Evolutionary conservation across 768 basidiomycete species (phyloP), one percentile per base, ranked within the genome.

Genomic region (Peribolospora baueri): DNA sequence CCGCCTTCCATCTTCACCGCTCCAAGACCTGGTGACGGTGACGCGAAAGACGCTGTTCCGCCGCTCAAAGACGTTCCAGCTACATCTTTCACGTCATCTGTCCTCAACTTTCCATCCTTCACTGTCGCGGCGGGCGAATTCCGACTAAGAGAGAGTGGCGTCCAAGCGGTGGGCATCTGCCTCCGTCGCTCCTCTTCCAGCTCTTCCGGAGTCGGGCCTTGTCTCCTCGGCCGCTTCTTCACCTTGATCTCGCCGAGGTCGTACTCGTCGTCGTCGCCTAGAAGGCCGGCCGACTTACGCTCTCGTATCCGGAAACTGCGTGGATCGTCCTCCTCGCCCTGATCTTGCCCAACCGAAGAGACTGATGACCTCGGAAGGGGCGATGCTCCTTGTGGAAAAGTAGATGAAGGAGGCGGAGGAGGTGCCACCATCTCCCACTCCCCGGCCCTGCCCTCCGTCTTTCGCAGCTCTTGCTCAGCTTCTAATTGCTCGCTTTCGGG

Each of bases 261-360:
- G 60, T 83, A 90, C 39, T 83, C 75, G 61, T 84, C 80, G 9
- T 81, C 84, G 8, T 84, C 70, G 5, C 80, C 82, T 5, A 50
- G 46, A 4, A 54, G 40, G 13, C 39, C n/a, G 13, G 25, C 38
- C 47, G 56, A 54, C 37, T 52, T 57, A 40, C 14, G 36, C 25
- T 41, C 43, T 46, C 41, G 14, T 41, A 39, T 56, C 55, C 25
- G 25, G 25, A 25, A 0, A 71, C 66, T 1, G 66, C 68, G 48
- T 75, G 64, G 0, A 72, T 77, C 69, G 77, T 80, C 70, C 76
- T 79, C 58, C 77, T 72, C 57, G 84, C 63, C 66, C 80, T 82
- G 70, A 77, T 84, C 39, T 70, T 66, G 3, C 79, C 75, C 7
- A 67, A 65, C 43, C 9, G 47, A 52, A 38, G 38, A 51, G 5